These are phyloP conservation scores for Cutaneotrichosporon cutaneum DNA, from an alignment of 1,284 basidiomycete genomes.

Conservation along the genomic window DNA sequence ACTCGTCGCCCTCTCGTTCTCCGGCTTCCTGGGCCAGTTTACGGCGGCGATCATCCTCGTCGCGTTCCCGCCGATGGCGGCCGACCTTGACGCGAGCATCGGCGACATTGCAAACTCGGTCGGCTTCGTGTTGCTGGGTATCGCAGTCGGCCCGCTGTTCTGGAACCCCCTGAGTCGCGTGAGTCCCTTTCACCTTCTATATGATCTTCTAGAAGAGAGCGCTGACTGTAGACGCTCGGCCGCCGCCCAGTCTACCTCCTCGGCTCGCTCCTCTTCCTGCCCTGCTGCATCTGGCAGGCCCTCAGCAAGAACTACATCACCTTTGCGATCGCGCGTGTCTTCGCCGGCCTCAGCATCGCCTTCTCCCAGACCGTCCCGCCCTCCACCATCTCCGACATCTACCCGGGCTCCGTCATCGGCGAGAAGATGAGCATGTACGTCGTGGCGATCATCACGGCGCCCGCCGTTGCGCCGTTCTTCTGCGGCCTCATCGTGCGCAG, in stretches of 20 bases:
- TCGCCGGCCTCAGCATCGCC: slow-evolving; percentile 31
- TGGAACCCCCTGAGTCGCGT: slow-evolving; percentile 33
- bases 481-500: slow-evolving; percentile 41
- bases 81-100: slow-evolving; percentile 20
- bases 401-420: slow-evolving; percentile 40
- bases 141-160: slow-evolving; percentile 48
- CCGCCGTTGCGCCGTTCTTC: slow-evolving; percentile 47
- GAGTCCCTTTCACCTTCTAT: background rate
- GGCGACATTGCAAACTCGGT: slow-evolving; percentile 46
- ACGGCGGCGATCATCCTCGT: slow-evolving; percentile 12
- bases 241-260: slow-evolving; percentile 48
- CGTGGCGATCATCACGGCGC: slow-evolving; percentile 38
- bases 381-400: slow-evolving; percentile 38
- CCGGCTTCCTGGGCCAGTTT: slow-evolving; percentile 44
- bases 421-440: slow-evolving; percentile 45
- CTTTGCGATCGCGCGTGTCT: slow-evolving; percentile 31
- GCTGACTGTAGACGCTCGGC: slow-evolving; percentile 28
- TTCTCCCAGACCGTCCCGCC: slow-evolving; percentile 41
- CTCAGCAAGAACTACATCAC: slow-evolving; percentile 31
- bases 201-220: too few species aligned
- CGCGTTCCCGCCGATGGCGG: slow-evolving; percentile 6
- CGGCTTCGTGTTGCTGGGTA: slow-evolving; percentile 49
- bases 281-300: slow-evolving; percentile 47
- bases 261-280: slow-evolving; percentile 46
- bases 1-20: slow-evolving; percentile 34